Evolutionary conservation across 345 rosid genomes (phyloP).

Genomic region (Nasturtium officinale): DNA sequence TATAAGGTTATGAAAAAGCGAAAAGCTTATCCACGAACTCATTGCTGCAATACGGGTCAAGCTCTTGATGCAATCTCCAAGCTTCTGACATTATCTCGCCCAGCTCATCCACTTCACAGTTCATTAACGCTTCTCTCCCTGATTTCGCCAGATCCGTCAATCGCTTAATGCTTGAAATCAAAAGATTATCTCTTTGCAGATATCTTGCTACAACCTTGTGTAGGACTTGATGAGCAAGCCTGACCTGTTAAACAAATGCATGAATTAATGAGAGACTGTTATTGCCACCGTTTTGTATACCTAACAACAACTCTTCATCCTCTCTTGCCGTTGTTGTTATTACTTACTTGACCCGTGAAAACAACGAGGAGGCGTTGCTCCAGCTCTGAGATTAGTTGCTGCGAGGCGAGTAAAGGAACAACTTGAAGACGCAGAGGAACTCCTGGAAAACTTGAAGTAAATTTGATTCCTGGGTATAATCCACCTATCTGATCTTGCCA

Average conservation of each 20-base stretch:
- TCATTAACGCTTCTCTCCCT: conserved; percentile 94
- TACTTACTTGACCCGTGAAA: conserved; percentile 91
- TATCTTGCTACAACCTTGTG: conserved; percentile 90
- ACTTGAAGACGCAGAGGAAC: conserved; percentile 89
- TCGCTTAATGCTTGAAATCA: conserved; percentile 81
- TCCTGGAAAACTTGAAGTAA: conserved; percentile 89
- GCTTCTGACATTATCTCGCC: conserved; percentile 95
- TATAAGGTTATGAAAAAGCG: conserved; percentile 62
- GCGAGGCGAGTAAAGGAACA: conserved; percentile 69
- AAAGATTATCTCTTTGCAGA: conserved; percentile 79
- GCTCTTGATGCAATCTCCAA: conserved; percentile 97
- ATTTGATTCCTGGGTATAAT: conserved; percentile 84
- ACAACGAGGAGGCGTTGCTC: conserved; percentile 82
- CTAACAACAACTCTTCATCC: neutral
- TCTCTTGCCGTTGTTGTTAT: neutral
- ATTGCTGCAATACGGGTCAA: conserved; percentile 93
- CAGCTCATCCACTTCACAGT: conserved; percentile 68
- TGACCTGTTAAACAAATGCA: conserved; percentile 57
- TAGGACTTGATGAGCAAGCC: conserved; percentile 88
- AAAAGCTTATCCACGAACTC: conserved; percentile 80
- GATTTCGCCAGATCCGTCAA: conserved; percentile 76
- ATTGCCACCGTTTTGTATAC: neutral
- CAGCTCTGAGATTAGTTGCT: conserved; percentile 64
- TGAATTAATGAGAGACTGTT: conserved; percentile 9
- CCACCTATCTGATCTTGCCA: conserved; percentile 99